phyloP scores from a whole-genome alignment of 306 rosid species.

The Parietaria judaica region DNA sequence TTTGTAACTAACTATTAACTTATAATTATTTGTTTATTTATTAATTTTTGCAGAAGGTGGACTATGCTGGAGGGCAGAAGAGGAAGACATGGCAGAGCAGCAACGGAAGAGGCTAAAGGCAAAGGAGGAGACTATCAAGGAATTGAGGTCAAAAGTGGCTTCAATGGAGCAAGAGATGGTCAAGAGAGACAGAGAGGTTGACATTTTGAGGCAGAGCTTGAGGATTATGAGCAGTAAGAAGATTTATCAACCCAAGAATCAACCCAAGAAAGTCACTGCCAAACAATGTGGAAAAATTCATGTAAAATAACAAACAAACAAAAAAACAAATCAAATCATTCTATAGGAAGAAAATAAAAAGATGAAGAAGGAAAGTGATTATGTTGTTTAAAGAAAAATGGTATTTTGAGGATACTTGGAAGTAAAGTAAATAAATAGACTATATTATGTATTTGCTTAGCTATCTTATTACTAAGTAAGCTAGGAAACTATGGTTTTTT shows the following conservation, averaged over 20 bases:
- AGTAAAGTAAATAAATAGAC: too few species aligned
- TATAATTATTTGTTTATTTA: neutral
- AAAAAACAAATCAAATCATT: neutral
- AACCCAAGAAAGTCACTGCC: slow-evolving; percentile 15
- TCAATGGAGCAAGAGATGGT: slow-evolving; percentile 47
- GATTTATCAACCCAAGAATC: slow-evolving; percentile 30
- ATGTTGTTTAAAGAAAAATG: too few species aligned
- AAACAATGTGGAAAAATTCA: slow-evolving; percentile 8
- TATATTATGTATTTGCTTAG: too few species aligned
- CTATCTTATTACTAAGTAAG: too few species aligned
- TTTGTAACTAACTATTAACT: neutral
- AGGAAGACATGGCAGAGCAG: slow-evolving; percentile 56
- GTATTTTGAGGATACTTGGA: too few species aligned
- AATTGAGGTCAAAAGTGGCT: slow-evolving; percentile 33
- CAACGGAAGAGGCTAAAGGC: slow-evolving; percentile 44
- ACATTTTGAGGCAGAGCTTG: slow-evolving; percentile 80
- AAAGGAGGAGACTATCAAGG: slow-evolving; percentile 52
- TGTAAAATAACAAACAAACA: neutral
- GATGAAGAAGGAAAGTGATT: too few species aligned
- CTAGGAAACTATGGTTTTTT: too few species aligned
- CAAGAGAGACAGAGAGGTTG: slow-evolving; percentile 65
- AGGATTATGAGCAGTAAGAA: slow-evolving; percentile 60
- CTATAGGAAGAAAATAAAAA: too few species aligned
- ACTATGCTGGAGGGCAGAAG: slow-evolving; percentile 63
- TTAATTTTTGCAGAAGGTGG: slow-evolving; percentile 42